Conservation (phyloP, 1,139 yeast genomes). For the Meyerozyma elateridarum region DNA sequence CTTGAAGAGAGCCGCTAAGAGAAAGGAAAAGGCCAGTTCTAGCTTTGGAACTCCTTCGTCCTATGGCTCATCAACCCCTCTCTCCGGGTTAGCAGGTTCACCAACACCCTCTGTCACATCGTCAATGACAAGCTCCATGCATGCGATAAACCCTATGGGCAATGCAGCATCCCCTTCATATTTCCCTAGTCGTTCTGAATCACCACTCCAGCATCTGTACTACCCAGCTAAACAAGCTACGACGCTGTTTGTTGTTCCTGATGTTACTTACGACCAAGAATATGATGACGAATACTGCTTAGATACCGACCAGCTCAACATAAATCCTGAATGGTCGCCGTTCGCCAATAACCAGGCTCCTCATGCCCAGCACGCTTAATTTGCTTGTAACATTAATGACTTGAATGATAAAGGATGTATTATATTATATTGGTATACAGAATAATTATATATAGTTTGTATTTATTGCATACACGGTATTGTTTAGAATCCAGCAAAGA, state of each 20-base stretch:
- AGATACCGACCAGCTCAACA: slow-evolving; percentile 40
- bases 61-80: background rate
- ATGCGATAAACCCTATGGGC: too few relatives aligned
- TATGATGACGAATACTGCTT: slow-evolving; percentile 46
- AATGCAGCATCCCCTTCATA: slow-evolving; percentile 1
- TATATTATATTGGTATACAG: background rate
- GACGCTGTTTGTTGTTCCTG: background rate
- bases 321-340: background rate
- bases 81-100: background rate
- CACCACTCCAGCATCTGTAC: slow-evolving; percentile 2
- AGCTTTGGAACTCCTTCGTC: slow-evolving; percentile 3
- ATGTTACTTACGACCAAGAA: slow-evolving; percentile 19
- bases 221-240: too few relatives aligned
- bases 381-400: background rate
- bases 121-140: background rate
- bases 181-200: slow-evolving; percentile 1
- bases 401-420: background rate
- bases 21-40: background rate
- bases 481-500: too few relatives aligned
- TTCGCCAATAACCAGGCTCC: background rate
- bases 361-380: background rate
- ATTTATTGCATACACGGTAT: too few relatives aligned
- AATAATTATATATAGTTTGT: too few relatives aligned
- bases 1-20: slow-evolving; percentile 12
- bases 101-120: slow-evolving; percentile 1